Percentiles rank a stretch among this genome's conserved stretches.
These are phyloP conservation scores for Epithele typhae DNA, from an alignment of 768 basidiomycete species.

Conservation along the genomic window DNA sequence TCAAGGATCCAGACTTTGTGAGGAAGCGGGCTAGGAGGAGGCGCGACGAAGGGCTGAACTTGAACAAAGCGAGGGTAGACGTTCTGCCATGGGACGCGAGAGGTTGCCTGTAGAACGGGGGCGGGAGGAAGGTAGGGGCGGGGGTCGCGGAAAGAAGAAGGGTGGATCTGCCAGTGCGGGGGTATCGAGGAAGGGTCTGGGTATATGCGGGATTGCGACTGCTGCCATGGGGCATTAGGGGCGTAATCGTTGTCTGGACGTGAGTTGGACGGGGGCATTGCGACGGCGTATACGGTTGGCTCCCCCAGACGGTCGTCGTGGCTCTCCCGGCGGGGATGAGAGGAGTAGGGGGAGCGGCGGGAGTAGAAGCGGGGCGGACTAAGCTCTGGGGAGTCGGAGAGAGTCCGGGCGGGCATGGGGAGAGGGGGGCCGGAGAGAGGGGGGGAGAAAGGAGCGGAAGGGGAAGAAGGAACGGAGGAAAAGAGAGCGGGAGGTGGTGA, in stretches of 20 bases:
- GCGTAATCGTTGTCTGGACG: constrained; percentile 6
- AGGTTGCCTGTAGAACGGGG: not conserved
- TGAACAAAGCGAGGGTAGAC: constrained; percentile 6
- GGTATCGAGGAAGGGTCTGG: constrained; percentile 15
- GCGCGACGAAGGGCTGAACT: constrained; percentile 5
- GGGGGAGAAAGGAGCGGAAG: constrained; percentile 1
- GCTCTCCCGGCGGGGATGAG: constrained; percentile 1
- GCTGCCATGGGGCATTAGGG: constrained; percentile 4
- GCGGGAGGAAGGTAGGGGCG: not conserved
- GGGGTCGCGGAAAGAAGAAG: constrained; percentile 4
- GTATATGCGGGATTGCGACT: constrained; percentile 9
- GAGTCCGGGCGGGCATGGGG: constrained; percentile 13
- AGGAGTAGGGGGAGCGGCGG: not conserved
- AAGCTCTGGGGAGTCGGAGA: constrained; percentile 5
- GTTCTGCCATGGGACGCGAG: constrained; percentile 1
- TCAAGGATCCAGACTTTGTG: constrained; percentile 83
- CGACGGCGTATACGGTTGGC: constrained; percentile 2
- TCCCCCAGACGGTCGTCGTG: constrained; percentile 2
- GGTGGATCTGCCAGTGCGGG: constrained; percentile 15
- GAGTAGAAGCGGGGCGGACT: constrained; percentile 11
- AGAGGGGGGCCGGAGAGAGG: constrained; percentile 1
- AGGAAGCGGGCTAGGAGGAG: constrained; percentile 28
- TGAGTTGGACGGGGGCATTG: constrained; percentile 7
- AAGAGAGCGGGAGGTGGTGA: not conserved
- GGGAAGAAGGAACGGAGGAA: constrained; percentile 9